These are phyloP conservation scores for Kandelia obovata DNA, from an alignment of 345 rosid genomes.

Conservation along the genomic window DNA sequence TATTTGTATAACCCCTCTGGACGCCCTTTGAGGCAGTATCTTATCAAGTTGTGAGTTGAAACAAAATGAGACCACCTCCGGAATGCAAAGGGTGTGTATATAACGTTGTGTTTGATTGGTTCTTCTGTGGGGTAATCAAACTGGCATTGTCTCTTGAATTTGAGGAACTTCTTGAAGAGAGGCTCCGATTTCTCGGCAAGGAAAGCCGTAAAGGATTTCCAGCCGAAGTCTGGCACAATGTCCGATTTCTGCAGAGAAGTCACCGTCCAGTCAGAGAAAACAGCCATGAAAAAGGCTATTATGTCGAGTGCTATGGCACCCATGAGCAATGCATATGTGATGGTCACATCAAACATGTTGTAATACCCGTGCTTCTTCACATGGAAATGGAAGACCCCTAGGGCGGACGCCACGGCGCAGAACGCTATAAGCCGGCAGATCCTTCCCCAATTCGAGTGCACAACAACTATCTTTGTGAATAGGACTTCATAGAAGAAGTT, in stretches of 20 bases:
- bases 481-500: conserved; percentile 59
- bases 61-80: conserved; percentile 59
- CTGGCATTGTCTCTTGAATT: conserved; percentile 13
- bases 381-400: conserved; percentile 30
- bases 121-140: not conserved
- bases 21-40: conserved; percentile 36
- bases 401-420: conserved; percentile 28
- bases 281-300: conserved; percentile 40
- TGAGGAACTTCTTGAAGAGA: conserved; percentile 16
- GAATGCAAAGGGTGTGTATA: conserved; percentile 26
- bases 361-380: conserved; percentile 30
- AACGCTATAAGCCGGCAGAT: conserved; percentile 27
- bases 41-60: conserved; percentile 44
- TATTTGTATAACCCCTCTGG: conserved; percentile 25
- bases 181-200: not conserved
- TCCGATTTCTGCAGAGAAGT: conserved; percentile 21
- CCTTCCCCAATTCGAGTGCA: conserved; percentile 32
- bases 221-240: conserved; percentile 6
- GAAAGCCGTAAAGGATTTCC: too few relatives aligned
- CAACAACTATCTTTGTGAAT: conserved; percentile 46
- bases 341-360: conserved; percentile 33
- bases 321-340: conserved; percentile 48
- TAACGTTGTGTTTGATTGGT: conserved; percentile 1
- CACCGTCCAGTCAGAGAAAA: conserved; percentile 59
- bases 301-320: conserved; percentile 52